Conservation (phyloP, 768 basidiomycete genomes). For the Xanthoconium stramineum region DNA sequence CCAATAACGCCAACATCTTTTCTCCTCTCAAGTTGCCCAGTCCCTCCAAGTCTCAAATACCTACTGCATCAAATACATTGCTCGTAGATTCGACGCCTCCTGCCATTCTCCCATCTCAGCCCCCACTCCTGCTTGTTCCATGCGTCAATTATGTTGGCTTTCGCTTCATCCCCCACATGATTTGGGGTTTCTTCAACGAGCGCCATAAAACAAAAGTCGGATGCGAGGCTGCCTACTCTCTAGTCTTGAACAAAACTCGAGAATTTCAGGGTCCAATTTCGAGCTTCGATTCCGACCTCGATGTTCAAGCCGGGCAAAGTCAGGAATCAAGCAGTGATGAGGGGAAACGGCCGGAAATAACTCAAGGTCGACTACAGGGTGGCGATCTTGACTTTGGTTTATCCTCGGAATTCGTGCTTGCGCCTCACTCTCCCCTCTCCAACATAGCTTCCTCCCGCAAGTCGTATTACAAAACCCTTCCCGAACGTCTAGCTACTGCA, state of each 20-base stretch:
- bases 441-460: slow-evolving; percentile 67
- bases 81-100: slow-evolving; percentile 47
- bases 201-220: slow-evolving; percentile 77
- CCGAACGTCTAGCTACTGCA: slow-evolving; percentile 63
- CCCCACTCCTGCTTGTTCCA: slow-evolving; percentile 75
- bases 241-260: slow-evolving; percentile 63
- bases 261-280: slow-evolving; percentile 45
- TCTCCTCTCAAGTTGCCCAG: slow-evolving; percentile 31
- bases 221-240: slow-evolving; percentile 73
- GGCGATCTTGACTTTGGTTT: slow-evolving; percentile 77
- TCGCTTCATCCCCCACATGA: slow-evolving; percentile 82
- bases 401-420: slow-evolving; percentile 65
- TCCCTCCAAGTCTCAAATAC: slow-evolving; percentile 17
- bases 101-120: slow-evolving; percentile 60
- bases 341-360: background rate
- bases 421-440: slow-evolving; percentile 54
- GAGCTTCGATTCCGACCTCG: slow-evolving; percentile 15
- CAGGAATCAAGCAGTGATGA: slow-evolving; percentile 5
- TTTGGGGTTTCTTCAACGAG: slow-evolving; percentile 91
- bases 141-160: slow-evolving; percentile 79
- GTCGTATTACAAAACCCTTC: slow-evolving; percentile 73
- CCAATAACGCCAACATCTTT: slow-evolving; percentile 31
- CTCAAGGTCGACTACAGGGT: slow-evolving; percentile 16
- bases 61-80: slow-evolving; percentile 19
- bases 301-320: slow-evolving; percentile 15